Conservation (phyloP, 2,329 filamentous ascomycete genomes). For the Sclerotinia glacialis region DNA sequence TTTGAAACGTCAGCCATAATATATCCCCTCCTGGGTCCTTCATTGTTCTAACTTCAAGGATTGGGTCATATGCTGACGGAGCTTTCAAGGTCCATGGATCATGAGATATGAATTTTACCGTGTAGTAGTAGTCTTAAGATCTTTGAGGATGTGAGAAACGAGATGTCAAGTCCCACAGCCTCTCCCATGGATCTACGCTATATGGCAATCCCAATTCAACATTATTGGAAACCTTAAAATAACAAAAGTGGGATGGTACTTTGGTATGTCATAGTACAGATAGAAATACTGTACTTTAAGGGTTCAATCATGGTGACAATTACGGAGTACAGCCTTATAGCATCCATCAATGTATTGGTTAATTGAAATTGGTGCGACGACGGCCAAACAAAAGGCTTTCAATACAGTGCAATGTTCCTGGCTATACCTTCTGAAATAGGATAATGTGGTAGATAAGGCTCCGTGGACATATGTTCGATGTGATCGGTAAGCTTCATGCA, state of each 20-base stretch:
- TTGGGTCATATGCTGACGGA: background rate
- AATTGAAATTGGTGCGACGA: constrained; percentile 2
- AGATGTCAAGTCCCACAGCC: background rate
- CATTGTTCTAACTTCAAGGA: constrained; percentile 9
- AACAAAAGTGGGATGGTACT: constrained; percentile 10
- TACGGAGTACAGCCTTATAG: constrained; percentile 4
- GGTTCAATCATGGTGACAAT: background rate
- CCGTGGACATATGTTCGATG: constrained; percentile 14
- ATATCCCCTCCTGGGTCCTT: background rate
- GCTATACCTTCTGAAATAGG: constrained; percentile 9
- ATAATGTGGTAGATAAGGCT: constrained; percentile 9
- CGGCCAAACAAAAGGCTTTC: constrained; percentile 14
- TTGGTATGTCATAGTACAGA: constrained; percentile 2
- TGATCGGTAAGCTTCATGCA: constrained; percentile 12
- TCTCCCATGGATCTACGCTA: constrained; percentile 8
- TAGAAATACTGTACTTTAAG: constrained; percentile 2
- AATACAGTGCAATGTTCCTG: background rate
- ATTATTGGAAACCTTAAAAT: constrained; percentile 5
- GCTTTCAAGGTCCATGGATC: constrained; percentile 1
- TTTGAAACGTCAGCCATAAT: constrained; percentile 7
- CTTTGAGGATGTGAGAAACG: background rate
- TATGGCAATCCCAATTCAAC: constrained; percentile 9
- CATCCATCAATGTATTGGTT: background rate
- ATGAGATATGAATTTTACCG: constrained; percentile 9
- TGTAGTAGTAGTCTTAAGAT: background rate